Conservation (phyloP, 2,329 filamentous ascomycete genomes). For the Trematosphaeria pertusa region DNA sequence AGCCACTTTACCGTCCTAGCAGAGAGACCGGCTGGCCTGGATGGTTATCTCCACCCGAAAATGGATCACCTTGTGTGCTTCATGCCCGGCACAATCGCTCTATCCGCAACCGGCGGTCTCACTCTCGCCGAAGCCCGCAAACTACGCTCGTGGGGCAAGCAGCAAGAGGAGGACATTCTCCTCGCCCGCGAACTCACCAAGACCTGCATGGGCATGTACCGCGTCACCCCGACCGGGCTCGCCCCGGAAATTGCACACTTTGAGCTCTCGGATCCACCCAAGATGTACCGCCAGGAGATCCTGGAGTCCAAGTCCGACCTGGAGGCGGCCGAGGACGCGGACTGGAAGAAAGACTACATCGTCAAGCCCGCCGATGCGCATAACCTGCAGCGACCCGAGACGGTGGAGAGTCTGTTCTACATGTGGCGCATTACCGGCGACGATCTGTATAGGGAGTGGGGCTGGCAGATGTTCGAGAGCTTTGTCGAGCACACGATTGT, state of each 20-base stretch:
- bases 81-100: constrained; percentile 92
- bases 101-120: constrained; percentile 82
- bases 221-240: constrained; percentile 86
- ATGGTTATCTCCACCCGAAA: constrained; percentile 74
- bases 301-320: constrained; percentile 53
- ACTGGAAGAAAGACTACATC: constrained; percentile 79
- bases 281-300: constrained; percentile 59
- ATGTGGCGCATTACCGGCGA: constrained; percentile 99
- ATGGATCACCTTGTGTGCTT: constrained; percentile 99
- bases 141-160: constrained; percentile 71
- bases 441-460: constrained; percentile 88
- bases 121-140: constrained; percentile 78
- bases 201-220: constrained; percentile 98
- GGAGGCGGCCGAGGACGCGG: constrained; percentile 53
- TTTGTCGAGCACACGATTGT: constrained; percentile 88
- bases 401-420: constrained; percentile 94
- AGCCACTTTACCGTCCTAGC: constrained; percentile 87
- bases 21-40: constrained; percentile 79
- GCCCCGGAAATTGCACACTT: constrained; percentile 96
- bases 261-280: constrained; percentile 72
- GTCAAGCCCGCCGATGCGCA: constrained; percentile 85
- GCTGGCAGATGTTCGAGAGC: constrained; percentile 96
- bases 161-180: constrained; percentile 85
- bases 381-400: constrained; percentile 95
- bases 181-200: constrained; percentile 91